A percentile compares a stretch with the other conserved stretches of the same genome.
phyloP scores from a whole-genome alignment of 495 filamentous ascomycete genomes.

The Wilcoxina mikolae region DNA sequence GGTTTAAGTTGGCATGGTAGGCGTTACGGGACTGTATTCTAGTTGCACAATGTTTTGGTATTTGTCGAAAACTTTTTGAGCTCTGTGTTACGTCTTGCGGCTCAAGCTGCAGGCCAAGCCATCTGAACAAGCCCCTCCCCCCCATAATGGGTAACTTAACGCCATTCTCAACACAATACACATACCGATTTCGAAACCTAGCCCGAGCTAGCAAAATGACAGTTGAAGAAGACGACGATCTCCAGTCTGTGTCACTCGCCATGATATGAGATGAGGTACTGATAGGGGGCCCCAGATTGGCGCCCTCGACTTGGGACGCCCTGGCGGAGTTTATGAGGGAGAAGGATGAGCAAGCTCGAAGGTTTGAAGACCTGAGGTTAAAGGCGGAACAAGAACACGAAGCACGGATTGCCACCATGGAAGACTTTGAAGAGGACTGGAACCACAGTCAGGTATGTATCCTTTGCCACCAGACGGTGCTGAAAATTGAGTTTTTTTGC shows the following conservation, averaged over 20 bases:
- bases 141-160: no score
- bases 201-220: no score
- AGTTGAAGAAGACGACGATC: constrained; percentile 5
- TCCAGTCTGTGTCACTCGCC: background rate
- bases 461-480: background rate
- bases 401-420: constrained; percentile 43
- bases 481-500: background rate
- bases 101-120: no score
- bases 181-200: no score
- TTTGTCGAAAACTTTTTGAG: no score
- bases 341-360: constrained; percentile 43
- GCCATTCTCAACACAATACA: no score
- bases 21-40: no score
- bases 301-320: constrained; percentile 44
- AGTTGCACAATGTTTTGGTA: no score
- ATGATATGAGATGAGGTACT: background rate
- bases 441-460: constrained; percentile 71
- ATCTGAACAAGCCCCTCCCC: no score
- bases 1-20: no score
- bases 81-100: no score
- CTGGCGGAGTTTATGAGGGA: constrained; percentile 56
- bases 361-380: constrained; percentile 48
- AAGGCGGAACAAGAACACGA: constrained; percentile 36
- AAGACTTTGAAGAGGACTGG: constrained; percentile 66
- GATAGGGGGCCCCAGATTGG: constrained; percentile 32